Base-by-base conservation (phyloP, 352 stramenopile species). In the Aphanomyces stellatus region DNA sequence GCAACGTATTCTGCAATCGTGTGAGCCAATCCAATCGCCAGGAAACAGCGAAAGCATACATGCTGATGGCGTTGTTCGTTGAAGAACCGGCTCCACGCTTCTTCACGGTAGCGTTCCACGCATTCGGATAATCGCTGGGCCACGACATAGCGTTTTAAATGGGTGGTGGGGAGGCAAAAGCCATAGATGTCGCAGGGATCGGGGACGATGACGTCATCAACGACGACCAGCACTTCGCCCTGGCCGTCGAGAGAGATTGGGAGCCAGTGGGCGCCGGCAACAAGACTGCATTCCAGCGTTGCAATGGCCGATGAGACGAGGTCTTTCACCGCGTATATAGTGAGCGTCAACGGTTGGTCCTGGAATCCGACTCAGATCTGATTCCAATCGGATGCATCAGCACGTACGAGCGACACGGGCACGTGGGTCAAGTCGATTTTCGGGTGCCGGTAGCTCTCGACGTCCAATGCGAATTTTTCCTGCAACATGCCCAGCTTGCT, bases 401-500 rank as follows among this genome's bases (percentile, higher is more conserved):
- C n/a, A n/a, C n/a, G n/a, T n/a, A n/a, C 37, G n/a, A 53, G 8
- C 46, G 22, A 28, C 17, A 53, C 46, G 46, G 46, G 46, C 19
- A 53, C 46, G 19, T 53, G 37, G 37, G 8, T 28, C 1, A 46
- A 46, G 46, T 53, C 46, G 22, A 46, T 56, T 35, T 66, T 46
- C 25, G 59, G 59, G 17, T 66, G 59, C 24, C 59, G 59, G 24
- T 41, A 56, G 41, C 30, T 42, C 22, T 66, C n/a, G 19, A 31
- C 30, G 46, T 66, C 40, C 10, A 57, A 30, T 10, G 15, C 37
- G 41, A 66, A 66, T 19, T 19, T 19, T 13, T 27, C 22, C 6
- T 66, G 59, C 24, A 66, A 31, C 3, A 11, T 31, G 24, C 59
- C 59, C 33, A 66, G 28, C 22, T 56, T 42, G 22, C 37, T 66